Evolutionary conservation across 1,139 yeast species (phyloP).

Genomic region (Ogataea hybrid): DNA sequence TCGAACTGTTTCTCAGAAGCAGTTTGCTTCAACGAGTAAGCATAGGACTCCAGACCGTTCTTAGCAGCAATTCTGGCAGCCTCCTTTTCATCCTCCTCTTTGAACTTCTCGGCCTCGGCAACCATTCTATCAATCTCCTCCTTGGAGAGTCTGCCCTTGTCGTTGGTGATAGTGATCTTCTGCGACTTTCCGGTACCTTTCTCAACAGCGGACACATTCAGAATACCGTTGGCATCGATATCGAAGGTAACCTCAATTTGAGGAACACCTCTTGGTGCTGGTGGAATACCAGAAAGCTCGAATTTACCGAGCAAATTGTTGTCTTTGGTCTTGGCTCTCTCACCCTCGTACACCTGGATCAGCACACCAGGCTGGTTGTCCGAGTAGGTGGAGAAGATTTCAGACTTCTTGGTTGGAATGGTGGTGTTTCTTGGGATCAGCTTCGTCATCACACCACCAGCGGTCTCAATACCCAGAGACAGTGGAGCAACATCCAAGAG

Average conservation of each 20-base stretch:
- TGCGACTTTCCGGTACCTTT: slow-evolving; percentile 97
- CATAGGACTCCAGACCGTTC: slow-evolving; percentile 55
- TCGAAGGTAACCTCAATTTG: slow-evolving; percentile 95
- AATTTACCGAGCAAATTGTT: slow-evolving; percentile 94
- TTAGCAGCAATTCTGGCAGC: slow-evolving; percentile 70
- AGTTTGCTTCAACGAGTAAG: slow-evolving; percentile 48
- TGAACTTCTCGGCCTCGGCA: slow-evolving; percentile 60
- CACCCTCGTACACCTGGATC: slow-evolving; percentile 83
- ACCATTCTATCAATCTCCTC: slow-evolving; percentile 66
- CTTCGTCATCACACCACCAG: slow-evolving; percentile 67
- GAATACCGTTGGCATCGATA: slow-evolving; percentile 91
- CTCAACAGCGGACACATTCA: slow-evolving; percentile 90
- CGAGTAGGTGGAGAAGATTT: slow-evolving; percentile 60
- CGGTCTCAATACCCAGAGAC: slow-evolving; percentile 62
- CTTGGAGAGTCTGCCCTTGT: slow-evolving; percentile 93
- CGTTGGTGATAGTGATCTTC: slow-evolving; percentile 93
- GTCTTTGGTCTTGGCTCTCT: slow-evolving; percentile 92
- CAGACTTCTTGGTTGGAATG: slow-evolving; percentile 61
- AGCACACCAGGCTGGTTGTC: slow-evolving; percentile 66
- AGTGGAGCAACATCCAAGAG: slow-evolving; percentile 58
- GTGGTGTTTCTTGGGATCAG: slow-evolving; percentile 64
- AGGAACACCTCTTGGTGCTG: slow-evolving; percentile 67
- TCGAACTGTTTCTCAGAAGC: slow-evolving; percentile 46
- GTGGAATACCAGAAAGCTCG: slow-evolving; percentile 91
- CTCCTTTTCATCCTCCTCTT: slow-evolving; percentile 75